Evolutionary conservation across 1,284 basidiomycete genomes (phyloP).

Genomic region (Amylostereum areolatum): DNA sequence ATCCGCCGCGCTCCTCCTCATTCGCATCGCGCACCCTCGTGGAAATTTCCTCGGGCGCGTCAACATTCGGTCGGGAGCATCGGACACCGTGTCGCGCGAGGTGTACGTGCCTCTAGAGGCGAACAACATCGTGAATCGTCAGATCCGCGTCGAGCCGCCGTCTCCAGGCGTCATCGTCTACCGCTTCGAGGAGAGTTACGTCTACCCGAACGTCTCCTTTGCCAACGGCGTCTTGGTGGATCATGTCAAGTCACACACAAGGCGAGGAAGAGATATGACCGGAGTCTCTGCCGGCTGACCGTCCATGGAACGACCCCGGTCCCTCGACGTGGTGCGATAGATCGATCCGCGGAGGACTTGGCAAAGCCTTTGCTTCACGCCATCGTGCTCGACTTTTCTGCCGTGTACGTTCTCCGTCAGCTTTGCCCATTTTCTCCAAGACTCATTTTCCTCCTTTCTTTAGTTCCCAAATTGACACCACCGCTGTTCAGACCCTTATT

Average conservation of each 20-base stretch:
- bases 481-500: slow-evolving; percentile 86
- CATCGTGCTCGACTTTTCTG: slow-evolving; percentile 88
- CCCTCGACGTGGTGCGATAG: slow-evolving; percentile 50
- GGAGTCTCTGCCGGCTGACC: slow-evolving; percentile 60
- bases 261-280: slow-evolving; percentile 72
- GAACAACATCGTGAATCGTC: slow-evolving; percentile 61
- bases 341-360: slow-evolving; percentile 45
- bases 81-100: slow-evolving; percentile 47
- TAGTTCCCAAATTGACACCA: slow-evolving; percentile 79
- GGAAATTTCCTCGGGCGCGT: slow-evolving; percentile 87
- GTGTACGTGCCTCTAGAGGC: slow-evolving; percentile 79
- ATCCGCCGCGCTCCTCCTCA: slow-evolving; percentile 79
- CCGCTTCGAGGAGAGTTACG: slow-evolving; percentile 89
- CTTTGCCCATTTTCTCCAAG: slow-evolving; percentile 2
- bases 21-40: slow-evolving; percentile 89
- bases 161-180: slow-evolving; percentile 88
- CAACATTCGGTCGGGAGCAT: slow-evolving; percentile 25
- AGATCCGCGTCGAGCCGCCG: slow-evolving; percentile 73
- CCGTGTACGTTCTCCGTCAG: slow-evolving; percentile 53
- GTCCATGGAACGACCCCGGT: slow-evolving; percentile 95
- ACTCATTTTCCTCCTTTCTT: background rate
- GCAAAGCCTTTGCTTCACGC: slow-evolving; percentile 73
- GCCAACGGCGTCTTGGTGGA: slow-evolving; percentile 78
- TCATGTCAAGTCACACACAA: slow-evolving; percentile 73
- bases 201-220: slow-evolving; percentile 88